phyloP scores from a whole-genome alignment of 768 basidiomycete genomes.

The Guyanaporus albipodus region DNA sequence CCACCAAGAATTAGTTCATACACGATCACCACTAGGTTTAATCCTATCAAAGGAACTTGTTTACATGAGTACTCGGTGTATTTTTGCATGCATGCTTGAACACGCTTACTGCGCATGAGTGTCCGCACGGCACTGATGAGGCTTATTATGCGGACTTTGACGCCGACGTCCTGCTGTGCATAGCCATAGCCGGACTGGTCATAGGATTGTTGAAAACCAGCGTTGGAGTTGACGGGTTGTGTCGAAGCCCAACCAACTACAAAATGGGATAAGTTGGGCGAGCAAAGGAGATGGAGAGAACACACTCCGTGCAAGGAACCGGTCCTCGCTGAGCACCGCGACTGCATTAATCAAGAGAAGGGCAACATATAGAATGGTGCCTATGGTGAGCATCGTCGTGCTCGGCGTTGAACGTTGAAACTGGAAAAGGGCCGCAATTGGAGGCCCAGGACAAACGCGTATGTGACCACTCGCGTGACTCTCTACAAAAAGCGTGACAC shows the following conservation, averaged over 20 bases:
- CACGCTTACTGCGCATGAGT: constrained; percentile 88
- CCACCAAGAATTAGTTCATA: constrained; percentile 76
- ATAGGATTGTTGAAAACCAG: constrained; percentile 62
- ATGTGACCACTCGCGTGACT: constrained; percentile 21
- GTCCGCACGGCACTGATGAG: constrained; percentile 95
- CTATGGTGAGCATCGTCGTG: constrained; percentile 52
- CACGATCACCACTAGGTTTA: constrained; percentile 83
- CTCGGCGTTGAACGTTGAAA: constrained; percentile 9
- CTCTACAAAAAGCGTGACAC: constrained; percentile 12
- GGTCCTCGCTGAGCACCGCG: constrained; percentile 93
- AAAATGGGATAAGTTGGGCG: constrained; percentile 16
- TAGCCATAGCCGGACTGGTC: constrained; percentile 60
- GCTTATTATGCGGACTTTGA: constrained; percentile 86
- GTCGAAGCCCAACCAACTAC: constrained; percentile 87
- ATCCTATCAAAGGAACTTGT: constrained; percentile 85
- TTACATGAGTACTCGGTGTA: constrained; percentile 16
- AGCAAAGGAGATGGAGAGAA: constrained; percentile 15
- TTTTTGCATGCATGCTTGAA: constrained; percentile 10
- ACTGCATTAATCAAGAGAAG: constrained; percentile 91
- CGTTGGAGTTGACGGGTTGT: constrained; percentile 52
- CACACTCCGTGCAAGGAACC: constrained; percentile 90
- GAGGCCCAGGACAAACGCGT: constrained; percentile 1
- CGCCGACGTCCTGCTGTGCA: constrained; percentile 54
- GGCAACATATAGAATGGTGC: constrained; percentile 77
- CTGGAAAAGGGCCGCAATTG: background rate